Conservation (phyloP, 306 rosid species). For the Pyrus bretschneideri region DNA sequence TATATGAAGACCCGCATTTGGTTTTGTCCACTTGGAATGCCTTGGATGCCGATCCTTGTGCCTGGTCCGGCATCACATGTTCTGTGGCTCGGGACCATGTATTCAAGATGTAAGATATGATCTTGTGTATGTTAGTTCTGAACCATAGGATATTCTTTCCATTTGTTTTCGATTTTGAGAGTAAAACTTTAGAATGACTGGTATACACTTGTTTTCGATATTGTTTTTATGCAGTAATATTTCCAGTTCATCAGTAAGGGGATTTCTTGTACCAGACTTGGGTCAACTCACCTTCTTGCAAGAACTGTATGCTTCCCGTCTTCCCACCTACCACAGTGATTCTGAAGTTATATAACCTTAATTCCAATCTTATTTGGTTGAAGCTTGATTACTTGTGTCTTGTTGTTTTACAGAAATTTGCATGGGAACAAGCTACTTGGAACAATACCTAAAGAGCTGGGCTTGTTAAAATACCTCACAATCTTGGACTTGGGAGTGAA, state of each 20-base stretch:
- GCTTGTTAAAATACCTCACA: constrained; percentile 52
- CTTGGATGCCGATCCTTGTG: constrained; percentile 71
- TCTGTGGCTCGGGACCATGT: constrained; percentile 55
- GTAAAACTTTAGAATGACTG: constrained; percentile 3
- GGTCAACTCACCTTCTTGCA: constrained; percentile 65
- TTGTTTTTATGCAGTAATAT: constrained; percentile 55
- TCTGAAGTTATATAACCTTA: neutral
- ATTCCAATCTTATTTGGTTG: constrained; percentile 10
- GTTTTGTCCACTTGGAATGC: constrained; percentile 69
- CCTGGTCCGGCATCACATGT: constrained; percentile 74
- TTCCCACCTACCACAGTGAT: neutral
- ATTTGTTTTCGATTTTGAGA: constrained; percentile 13
- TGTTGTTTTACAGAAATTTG: constrained; percentile 53
- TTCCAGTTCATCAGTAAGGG: constrained; percentile 63
- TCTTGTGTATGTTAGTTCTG: constrained; percentile 12
- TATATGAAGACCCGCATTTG: constrained; percentile 70
- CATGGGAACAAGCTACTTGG: constrained; percentile 77
- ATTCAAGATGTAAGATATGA: constrained; percentile 59
- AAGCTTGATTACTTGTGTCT: constrained; percentile 15
- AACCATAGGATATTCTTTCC: neutral
- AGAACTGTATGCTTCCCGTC: constrained; percentile 56
- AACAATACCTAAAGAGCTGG: constrained; percentile 66
- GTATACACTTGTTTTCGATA: constrained; percentile 13
- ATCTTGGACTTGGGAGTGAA: constrained; percentile 85
- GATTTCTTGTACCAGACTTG: constrained; percentile 77